Conservation (phyloP, 2,329 filamentous ascomycete genomes). For the Alternaria hordeiaustralica region DNA sequence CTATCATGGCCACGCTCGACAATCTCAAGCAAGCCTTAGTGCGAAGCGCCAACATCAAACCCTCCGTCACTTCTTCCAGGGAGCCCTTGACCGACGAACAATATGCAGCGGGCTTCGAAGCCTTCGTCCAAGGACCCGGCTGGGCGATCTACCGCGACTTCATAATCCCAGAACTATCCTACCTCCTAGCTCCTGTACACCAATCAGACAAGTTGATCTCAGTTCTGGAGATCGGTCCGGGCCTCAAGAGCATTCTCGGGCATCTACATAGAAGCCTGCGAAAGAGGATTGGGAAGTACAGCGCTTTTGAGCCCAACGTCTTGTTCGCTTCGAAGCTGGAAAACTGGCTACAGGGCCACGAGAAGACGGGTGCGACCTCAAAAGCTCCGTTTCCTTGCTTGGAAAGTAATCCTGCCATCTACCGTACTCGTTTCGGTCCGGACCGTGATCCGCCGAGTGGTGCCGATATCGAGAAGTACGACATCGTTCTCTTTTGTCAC, state of each 20-base stretch:
- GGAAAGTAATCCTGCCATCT: slow-evolving; percentile 49
- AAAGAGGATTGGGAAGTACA: slow-evolving; percentile 58
- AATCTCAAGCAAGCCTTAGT: not conserved
- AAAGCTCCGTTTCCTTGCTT: slow-evolving; percentile 53
- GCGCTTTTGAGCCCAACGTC: slow-evolving; percentile 61
- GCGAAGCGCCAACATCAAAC: not conserved
- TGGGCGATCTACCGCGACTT: slow-evolving; percentile 51
- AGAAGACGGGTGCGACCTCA: slow-evolving; percentile 6
- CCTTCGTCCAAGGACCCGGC: slow-evolving; percentile 47
- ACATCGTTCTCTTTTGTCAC: slow-evolving; percentile 67
- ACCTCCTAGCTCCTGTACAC: slow-evolving; percentile 52
- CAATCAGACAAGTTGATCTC: slow-evolving; percentile 55
- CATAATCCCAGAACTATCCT: slow-evolving; percentile 53
- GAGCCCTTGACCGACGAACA: not conserved
- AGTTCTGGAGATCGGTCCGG: slow-evolving; percentile 66
- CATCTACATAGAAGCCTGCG: slow-evolving; percentile 54
- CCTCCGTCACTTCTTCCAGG: not conserved
- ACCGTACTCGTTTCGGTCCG: slow-evolving; percentile 49
- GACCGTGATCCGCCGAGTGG: slow-evolving; percentile 30
- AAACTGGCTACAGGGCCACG: slow-evolving; percentile 45
- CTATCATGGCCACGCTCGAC: not conserved
- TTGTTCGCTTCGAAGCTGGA: slow-evolving; percentile 56
- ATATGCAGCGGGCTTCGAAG: slow-evolving; percentile 51
- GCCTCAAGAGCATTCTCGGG: slow-evolving; percentile 62
- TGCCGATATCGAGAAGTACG: slow-evolving; percentile 51